Evolutionary conservation across 2,329 filamentous ascomycete genomes (phyloP), one percentile per base, ranked within the genome.

Genomic region (Penicillium freii): DNA sequence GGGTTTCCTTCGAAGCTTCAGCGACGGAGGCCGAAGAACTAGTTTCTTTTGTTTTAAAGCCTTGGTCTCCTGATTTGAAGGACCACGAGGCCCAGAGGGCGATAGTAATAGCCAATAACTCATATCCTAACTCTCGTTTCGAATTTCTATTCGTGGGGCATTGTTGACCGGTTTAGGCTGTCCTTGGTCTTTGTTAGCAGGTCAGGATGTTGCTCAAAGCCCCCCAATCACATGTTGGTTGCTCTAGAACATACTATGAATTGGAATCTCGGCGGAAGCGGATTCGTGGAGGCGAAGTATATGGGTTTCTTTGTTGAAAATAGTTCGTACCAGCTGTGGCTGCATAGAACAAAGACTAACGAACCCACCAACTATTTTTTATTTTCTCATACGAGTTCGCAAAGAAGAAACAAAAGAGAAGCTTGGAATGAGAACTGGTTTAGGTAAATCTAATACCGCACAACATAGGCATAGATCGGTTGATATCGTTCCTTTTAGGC

Each of bases 11-110:
- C 53, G 46, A 29, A 59, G 40, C 27, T 56, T 56, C 1, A 62
- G 39, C n/a, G 60, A 56, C 4, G 55, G 53, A 9, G 57, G 59
- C 9, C 54, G 54, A 17, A 33, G 25, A 27, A 4, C 42, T 21
- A 58, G 40, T 19, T 58, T 48, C 33, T 48, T 57, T 47, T 44
- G 31, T 7, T 23, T 44, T 3, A 49, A 34, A 33, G 25, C 2
- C 31, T 47, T 47, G 15, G 15, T 47, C 31, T 36, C 57, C 43
- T 47, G 21, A 7, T 7, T 46, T 15, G 46, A 25, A 29, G 17
- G 4, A 15, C n/a, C 40, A 29, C 50, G 58, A 31, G 42, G 38
- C 34, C 48, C 40, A 45, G 51, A 23, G 23, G 56, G 46, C 23
- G 50, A 53, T 7, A 56, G 43, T 10, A 49, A 39, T 6, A 38